A percentile compares a stretch with the other conserved stretches of the same genome.
Evolutionary conservation across 768 basidiomycete species (phyloP).

Genomic region (Termitomyces sp.): DNA sequence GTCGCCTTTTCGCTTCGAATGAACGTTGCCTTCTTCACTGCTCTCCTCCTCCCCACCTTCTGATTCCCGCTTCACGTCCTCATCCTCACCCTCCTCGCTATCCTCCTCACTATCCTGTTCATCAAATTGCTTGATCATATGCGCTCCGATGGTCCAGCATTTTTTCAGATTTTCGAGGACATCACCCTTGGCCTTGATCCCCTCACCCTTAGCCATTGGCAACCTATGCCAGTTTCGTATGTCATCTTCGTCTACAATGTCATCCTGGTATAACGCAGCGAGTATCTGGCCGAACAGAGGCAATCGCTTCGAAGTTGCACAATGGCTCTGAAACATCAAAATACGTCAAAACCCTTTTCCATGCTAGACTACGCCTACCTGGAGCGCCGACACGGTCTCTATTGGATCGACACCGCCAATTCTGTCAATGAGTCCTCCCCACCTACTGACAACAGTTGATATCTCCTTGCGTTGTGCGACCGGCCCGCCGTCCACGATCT

Average conservation of each 20-base stretch:
- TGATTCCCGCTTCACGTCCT: background rate
- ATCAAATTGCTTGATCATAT: conserved; percentile 79
- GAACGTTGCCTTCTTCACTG: background rate
- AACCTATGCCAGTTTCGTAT: conserved; percentile 81
- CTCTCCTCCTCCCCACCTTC: background rate
- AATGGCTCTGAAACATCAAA: conserved; percentile 45
- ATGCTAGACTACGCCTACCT: conserved; percentile 40
- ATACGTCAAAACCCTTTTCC: background rate
- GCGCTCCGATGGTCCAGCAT: conserved; percentile 64
- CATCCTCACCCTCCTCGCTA: conserved; percentile 6
- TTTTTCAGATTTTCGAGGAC: conserved; percentile 54
- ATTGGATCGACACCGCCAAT: conserved; percentile 82
- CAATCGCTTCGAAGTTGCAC: conserved; percentile 55
- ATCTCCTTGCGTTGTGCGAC: conserved; percentile 62
- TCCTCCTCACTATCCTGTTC: conserved; percentile 44
- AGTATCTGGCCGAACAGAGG: conserved; percentile 82
- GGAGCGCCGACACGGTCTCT: conserved; percentile 73
- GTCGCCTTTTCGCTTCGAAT: background rate
- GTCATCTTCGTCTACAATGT: conserved; percentile 87
- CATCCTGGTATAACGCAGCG: conserved; percentile 83
- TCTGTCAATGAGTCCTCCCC: conserved; percentile 78
- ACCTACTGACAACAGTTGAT: conserved; percentile 55
- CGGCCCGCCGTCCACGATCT: conserved; percentile 51
- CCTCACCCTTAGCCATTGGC: conserved; percentile 49
- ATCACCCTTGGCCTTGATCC: conserved; percentile 27